Evolutionary conservation across 306 rosid species (phyloP).

Genomic region (Mimosa bimucronata): DNA sequence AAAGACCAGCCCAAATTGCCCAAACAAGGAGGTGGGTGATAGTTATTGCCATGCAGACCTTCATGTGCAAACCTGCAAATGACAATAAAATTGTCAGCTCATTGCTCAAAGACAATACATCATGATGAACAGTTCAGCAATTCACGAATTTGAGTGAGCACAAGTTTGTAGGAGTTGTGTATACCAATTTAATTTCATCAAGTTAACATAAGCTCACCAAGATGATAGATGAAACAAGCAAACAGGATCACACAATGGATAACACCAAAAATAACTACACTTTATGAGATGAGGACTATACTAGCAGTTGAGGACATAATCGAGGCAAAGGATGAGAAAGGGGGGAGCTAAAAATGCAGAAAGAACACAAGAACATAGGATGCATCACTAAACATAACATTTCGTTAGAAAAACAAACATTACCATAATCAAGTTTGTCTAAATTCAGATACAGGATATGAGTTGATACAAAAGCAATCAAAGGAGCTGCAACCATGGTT

Average conservation of each 20-base stretch:
- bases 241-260: not conserved
- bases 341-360: not conserved
- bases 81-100: constrained; percentile 30
- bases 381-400: constrained; percentile 19
- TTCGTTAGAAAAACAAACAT: constrained; percentile 34
- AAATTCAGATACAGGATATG: constrained; percentile 91
- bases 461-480: constrained; percentile 79
- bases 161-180: not conserved
- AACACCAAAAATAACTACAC: not conserved
- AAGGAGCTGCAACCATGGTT: constrained; percentile 90
- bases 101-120: constrained; percentile 26
- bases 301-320: not conserved
- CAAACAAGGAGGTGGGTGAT: constrained; percentile 76
- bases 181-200: not conserved
- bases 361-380: constrained; percentile 31
- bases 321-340: not conserved
- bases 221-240: not conserved
- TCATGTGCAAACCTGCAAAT: constrained; percentile 73
- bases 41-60: constrained; percentile 65
- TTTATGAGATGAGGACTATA: not conserved
- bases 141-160: not conserved
- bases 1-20: constrained; percentile 72
- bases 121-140: not conserved
- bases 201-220: not conserved
- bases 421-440: constrained; percentile 79